A percentile compares a stretch with the other conserved stretches of the same genome.
Conservation (phyloP, 2,329 filamentous ascomycete genomes). For the Penicillium fuscoglaucum region DNA sequence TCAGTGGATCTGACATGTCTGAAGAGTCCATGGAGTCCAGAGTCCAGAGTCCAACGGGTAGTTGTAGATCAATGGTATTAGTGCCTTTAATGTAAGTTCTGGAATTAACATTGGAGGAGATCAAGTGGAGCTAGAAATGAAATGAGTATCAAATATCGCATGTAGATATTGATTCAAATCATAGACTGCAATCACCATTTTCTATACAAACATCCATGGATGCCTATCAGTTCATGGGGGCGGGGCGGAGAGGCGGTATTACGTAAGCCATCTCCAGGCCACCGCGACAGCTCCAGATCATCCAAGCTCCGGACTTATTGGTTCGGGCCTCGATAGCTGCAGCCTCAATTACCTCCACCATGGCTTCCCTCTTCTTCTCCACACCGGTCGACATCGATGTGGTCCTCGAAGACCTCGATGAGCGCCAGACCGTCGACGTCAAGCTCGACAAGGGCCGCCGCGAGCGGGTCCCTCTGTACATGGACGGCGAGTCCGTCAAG, state of each 20-base stretch:
- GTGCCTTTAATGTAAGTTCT: not conserved
- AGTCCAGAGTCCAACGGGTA: not conserved
- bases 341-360: conserved; percentile 41
- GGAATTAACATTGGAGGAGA: not conserved
- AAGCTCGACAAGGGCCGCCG: conserved; percentile 97
- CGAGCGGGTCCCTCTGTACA: conserved; percentile 94
- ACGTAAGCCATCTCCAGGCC: conserved; percentile 18
- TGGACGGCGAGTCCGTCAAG: conserved; percentile 98
- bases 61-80: not conserved
- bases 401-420: conserved; percentile 91
- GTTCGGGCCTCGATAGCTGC: conserved; percentile 5
- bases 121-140: not conserved
- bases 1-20: conserved; percentile 3
- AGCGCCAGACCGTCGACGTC: conserved; percentile 92
- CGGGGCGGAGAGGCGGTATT: conserved; percentile 5
- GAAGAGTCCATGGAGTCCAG: not conserved
- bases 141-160: not conserved
- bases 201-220: not conserved
- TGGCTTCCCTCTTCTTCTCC: conserved; percentile 99
- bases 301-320: conserved; percentile 17
- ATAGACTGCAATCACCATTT: not conserved
- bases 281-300: conserved; percentile 24
- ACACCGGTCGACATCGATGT: conserved; percentile 99
- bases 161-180: not conserved
- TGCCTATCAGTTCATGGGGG: not conserved